Percentiles rank a stretch among this genome's conserved stretches.
Conservation (phyloP, 352 stramenopile species). For the Globisporangium alternatum region DNA sequence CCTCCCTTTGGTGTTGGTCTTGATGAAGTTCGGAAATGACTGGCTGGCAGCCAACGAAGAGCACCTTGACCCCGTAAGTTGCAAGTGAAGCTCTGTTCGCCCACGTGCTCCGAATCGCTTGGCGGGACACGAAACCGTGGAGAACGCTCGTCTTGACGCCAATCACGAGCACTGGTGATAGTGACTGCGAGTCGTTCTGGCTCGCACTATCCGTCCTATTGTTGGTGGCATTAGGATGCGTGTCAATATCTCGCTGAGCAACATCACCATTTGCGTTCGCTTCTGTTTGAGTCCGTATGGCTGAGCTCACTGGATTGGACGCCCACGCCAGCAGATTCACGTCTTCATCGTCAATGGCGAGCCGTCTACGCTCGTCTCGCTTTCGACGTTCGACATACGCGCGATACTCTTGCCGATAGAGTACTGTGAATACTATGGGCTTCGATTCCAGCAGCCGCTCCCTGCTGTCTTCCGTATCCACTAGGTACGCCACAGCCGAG, state of each 20-base stretch:
- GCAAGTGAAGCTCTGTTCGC: conserved; percentile 17
- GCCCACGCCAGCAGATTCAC: conserved; percentile 16
- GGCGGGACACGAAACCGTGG: conserved; percentile 28
- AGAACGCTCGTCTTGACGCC: conserved; percentile 45
- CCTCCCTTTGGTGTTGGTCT: conserved; percentile 12
- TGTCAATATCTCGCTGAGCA: background rate
- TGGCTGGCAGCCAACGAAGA: conserved; percentile 40
- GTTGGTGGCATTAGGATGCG: background rate
- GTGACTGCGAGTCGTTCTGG: background rate
- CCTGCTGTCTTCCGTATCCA: background rate
- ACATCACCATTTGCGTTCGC: background rate
- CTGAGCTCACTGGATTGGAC: background rate
- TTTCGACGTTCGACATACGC: conserved; percentile 6
- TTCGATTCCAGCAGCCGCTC: conserved; percentile 6
- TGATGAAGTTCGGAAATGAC: background rate
- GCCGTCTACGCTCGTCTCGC: background rate
- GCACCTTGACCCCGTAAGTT: conserved; percentile 19
- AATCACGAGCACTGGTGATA: conserved; percentile 32
- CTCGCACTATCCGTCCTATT: background rate
- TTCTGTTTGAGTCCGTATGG: background rate
- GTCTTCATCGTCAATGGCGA: conserved; percentile 4
- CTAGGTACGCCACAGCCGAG: conserved; percentile 5
- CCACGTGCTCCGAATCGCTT: conserved; percentile 48
- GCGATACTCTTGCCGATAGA: background rate
- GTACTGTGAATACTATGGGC: conserved; percentile 8